Conservation (phyloP, 139 green algal species). For the Zygnema cylindricum region DNA sequence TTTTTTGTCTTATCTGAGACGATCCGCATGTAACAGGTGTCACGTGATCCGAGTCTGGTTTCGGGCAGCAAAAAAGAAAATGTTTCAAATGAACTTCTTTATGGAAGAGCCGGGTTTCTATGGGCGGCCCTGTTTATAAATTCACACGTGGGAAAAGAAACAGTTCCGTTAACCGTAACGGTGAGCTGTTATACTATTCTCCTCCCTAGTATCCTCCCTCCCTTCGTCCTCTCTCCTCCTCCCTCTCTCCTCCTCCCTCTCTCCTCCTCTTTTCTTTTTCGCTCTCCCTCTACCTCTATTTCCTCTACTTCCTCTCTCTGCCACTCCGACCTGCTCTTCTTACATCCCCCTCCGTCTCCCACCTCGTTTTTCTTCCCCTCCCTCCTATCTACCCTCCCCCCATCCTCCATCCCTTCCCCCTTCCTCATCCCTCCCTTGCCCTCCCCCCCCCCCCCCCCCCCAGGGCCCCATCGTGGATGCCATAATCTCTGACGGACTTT, state of each 20-base stretch:
- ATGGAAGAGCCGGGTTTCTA: slow-evolving; percentile 46
- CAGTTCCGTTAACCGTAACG: slow-evolving; percentile 23
- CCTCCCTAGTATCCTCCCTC: background rate
- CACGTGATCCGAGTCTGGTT: background rate
- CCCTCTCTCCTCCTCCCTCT: background rate
- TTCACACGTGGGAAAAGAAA: slow-evolving; percentile 18
- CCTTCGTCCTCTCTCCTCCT: background rate
- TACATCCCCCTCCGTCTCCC: background rate
- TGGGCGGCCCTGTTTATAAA: slow-evolving; percentile 56
- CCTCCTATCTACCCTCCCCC: background rate
- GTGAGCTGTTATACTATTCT: background rate
- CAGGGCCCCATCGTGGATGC: background rate
- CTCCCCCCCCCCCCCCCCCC: background rate
- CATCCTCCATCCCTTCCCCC: background rate
- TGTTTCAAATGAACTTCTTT: slow-evolving; percentile 54
- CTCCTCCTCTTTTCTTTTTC: background rate
- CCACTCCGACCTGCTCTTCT: background rate
- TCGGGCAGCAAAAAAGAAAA: slow-evolving; percentile 10
- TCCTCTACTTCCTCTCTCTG: background rate
- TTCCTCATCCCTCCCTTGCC: background rate
- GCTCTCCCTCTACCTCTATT: background rate
- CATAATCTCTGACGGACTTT: background rate
- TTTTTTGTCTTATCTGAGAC: too few relatives aligned
- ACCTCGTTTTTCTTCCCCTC: background rate
- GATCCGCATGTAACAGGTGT: slow-evolving; percentile 8